Conservation (phyloP, 1,139 yeast genomes). For the Ogataea hybrid region DNA sequence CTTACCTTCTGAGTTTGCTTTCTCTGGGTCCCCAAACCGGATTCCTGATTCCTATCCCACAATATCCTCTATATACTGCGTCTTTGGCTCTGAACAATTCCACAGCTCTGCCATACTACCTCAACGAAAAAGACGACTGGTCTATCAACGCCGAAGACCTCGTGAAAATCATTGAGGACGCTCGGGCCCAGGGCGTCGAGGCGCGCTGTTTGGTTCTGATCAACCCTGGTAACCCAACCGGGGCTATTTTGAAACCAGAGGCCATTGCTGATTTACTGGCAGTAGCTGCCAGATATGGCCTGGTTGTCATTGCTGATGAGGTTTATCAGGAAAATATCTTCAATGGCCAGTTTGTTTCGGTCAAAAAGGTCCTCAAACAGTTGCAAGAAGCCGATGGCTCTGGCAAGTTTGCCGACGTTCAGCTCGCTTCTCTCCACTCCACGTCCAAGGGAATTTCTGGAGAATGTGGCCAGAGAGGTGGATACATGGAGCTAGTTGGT, state of each 20-base stretch:
- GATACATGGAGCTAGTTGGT: constrained; percentile 92
- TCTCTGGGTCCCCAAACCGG: constrained; percentile 70
- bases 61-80: constrained; percentile 95
- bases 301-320: constrained; percentile 95
- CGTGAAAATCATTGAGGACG: constrained; percentile 50
- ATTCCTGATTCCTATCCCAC: constrained; percentile 93
- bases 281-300: constrained; percentile 79
- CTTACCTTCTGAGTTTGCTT: constrained; percentile 67
- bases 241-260: constrained; percentile 65
- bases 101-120: constrained; percentile 83
- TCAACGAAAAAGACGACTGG: constrained; percentile 83
- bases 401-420: constrained; percentile 64
- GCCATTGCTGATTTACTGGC: constrained; percentile 70
- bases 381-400: constrained; percentile 53
- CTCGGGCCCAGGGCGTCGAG: constrained; percentile 52
- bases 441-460: constrained; percentile 97
- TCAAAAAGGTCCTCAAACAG: constrained; percentile 65
- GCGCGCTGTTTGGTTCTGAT: constrained; percentile 87
- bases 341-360: constrained; percentile 60
- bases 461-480: constrained; percentile 99
- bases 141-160: constrained; percentile 72
- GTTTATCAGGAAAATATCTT: constrained; percentile 93
- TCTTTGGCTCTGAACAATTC: constrained; percentile 80
- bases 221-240: constrained; percentile 98
- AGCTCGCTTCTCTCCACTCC: constrained; percentile 90